Evolutionary conservation across 179 eudicot species (phyloP).

Genomic region (Beta macrorhiza): DNA sequence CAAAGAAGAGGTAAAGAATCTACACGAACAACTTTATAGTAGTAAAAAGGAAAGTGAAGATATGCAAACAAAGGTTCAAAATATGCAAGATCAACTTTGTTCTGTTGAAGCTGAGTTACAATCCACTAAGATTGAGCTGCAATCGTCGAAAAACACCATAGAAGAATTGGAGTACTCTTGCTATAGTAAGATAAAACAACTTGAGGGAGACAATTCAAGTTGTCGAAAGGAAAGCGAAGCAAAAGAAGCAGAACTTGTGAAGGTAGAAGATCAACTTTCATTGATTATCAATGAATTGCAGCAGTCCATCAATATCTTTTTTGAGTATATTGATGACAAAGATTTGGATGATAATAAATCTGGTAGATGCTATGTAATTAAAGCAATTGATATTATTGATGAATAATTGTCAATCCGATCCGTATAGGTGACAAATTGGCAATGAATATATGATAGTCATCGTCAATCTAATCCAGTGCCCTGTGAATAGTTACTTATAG

Average conservation of each 20-base stretch:
- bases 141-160: background rate
- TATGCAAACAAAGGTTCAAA: background rate
- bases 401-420: background rate
- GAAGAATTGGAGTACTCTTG: too few relatives aligned
- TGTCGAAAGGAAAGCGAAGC: background rate
- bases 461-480: too few relatives aligned
- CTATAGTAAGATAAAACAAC: background rate
- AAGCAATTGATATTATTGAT: background rate
- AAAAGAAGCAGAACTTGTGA: background rate
- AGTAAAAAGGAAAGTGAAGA: background rate
- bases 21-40: background rate
- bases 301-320: background rate
- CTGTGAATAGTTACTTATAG: too few relatives aligned
- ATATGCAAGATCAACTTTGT: background rate
- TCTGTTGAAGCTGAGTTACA: background rate
- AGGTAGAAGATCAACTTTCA: slow-evolving; percentile 3
- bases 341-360: background rate
- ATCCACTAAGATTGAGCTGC: background rate
- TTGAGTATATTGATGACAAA: background rate
- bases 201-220: background rate
- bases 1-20: background rate
- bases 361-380: background rate
- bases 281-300: background rate
- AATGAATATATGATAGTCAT: too few relatives aligned
- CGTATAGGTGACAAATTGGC: too few relatives aligned